phyloP scores from a whole-genome alignment of 805 yeast species.

The Wickerhamomyces chaumierensis region DNA sequence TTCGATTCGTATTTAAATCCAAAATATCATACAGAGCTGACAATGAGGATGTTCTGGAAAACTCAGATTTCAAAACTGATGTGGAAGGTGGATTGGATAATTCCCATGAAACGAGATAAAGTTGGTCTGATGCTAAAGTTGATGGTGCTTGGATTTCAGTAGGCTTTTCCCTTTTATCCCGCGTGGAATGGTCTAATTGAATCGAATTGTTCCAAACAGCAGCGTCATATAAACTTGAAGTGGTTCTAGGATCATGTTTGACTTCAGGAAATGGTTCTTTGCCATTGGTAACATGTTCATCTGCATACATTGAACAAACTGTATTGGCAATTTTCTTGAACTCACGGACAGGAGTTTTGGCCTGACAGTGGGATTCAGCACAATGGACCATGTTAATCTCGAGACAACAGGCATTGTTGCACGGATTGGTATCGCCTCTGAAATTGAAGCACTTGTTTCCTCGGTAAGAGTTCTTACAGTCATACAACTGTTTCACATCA shows the following conservation, averaged over 20 bases:
- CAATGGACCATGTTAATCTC: constrained; percentile 16
- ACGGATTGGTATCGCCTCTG: constrained; percentile 7
- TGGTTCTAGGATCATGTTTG: neutral
- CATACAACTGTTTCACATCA: constrained; percentile 14
- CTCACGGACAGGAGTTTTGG: constrained; percentile 7
- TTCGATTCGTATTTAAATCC: too few species aligned
- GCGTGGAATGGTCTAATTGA: too few species aligned
- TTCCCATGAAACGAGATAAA: too few species aligned
- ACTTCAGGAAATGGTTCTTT: constrained; percentile 5
- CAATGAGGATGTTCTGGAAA: too few species aligned
- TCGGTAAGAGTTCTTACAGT: constrained; percentile 15
- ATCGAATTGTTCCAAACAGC: too few species aligned
- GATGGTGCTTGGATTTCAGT: too few species aligned
- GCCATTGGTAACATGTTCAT: constrained; percentile 13
- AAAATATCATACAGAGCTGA: too few species aligned
- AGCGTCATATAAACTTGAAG: neutral
- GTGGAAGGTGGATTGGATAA: too few species aligned
- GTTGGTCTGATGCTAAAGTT: too few species aligned
- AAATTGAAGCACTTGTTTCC: constrained; percentile 6
- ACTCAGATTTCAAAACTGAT: too few species aligned
- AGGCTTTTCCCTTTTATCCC: too few species aligned
- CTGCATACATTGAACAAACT: constrained; percentile 14
- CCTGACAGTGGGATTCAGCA: constrained; percentile 12
- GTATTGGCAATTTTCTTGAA: constrained; percentile 12
- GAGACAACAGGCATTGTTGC: constrained; percentile 18